phyloP scores from a whole-genome alignment of 2,329 filamentous ascomycete species.

The Calonectria henricotiae region DNA sequence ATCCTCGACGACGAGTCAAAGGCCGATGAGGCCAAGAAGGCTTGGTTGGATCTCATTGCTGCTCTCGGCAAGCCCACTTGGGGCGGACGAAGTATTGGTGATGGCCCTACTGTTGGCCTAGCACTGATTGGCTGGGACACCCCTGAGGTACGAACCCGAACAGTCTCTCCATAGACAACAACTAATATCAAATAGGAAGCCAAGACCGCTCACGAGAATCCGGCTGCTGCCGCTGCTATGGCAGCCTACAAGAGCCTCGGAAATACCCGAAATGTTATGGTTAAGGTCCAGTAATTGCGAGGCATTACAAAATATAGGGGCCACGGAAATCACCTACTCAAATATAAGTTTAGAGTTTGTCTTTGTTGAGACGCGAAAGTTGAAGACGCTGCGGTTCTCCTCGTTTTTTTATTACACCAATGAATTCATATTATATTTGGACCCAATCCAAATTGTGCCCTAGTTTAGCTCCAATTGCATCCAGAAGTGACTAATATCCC shows the following conservation, averaged over 20 bases:
- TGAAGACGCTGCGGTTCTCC: background rate
- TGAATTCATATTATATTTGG: background rate
- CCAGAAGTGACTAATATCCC: too few relatives aligned
- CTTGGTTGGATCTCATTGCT: conserved; percentile 26
- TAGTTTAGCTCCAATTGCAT: background rate
- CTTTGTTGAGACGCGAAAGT: background rate
- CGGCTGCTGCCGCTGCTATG: conserved; percentile 29
- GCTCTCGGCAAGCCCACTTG: conserved; percentile 33
- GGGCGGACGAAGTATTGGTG: conserved; percentile 31
- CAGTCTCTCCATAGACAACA: background rate
- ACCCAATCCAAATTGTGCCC: background rate
- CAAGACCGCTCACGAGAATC: conserved; percentile 29
- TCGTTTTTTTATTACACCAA: background rate
- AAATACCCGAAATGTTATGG: conserved; percentile 27
- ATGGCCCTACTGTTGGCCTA: conserved; percentile 31
- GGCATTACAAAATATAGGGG: too few relatives aligned
- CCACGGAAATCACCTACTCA: too few relatives aligned
- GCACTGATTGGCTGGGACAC: conserved; percentile 37
- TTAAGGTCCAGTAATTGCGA: conserved; percentile 24
- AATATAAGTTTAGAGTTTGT: background rate
- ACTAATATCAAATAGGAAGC: conserved; percentile 29
- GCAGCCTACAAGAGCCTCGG: conserved; percentile 30
- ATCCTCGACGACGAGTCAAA: conserved; percentile 17
- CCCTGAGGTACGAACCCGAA: conserved; percentile 26
- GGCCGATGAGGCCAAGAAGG: conserved; percentile 16